Base-by-base conservation (phyloP, 176 grass and related monocot species). In the Aechmea fasciata region DNA sequence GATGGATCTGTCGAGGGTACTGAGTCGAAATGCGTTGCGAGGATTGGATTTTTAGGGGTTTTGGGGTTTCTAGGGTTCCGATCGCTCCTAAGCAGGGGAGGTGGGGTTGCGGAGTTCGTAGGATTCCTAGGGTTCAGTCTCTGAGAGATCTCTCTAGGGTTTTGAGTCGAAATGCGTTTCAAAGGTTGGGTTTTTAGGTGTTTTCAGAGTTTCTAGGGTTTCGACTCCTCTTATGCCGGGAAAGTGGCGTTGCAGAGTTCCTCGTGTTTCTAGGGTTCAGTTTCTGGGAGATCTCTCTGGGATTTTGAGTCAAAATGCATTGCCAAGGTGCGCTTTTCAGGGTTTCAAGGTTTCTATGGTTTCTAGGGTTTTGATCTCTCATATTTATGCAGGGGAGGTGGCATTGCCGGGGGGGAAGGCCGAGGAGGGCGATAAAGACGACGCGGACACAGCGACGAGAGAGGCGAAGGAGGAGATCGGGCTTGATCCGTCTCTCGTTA, bases 391-490 rank as follows among this genome's bases (percentile, higher is more conserved):
- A 91, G 84, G 88, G 23, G 88, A 91, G 73, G 84, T 91, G 78
- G 76, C 84, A 20, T 87, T 91, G n/a, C 88, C 88, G 1, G 88
- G 88, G 65, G 88, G 88, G 1, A 91, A 91, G 70, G 69, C 81
- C 3, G 84, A 91, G 11, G 88, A 91, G 66, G 75, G 84, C 14
- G 88, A 91, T 65, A 81, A 75, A 18, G 84, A 91, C 52, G 84
- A 91, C 73, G 61, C 48, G 24, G 84, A 80, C 51, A 91, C 88
- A 63, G 88, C 88, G 63, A 75, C 77, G 64, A 78, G 88, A 57
- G 84, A 91, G 62, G 82, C 88, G 11, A 79, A 82, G 23, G 88
- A 87, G 70, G 84, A 91, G 72, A 91, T 87, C 64, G 88, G 88
- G 49, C 75, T 91, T 71, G 81, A 84, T 76, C 76, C 81, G 49